phyloP scores from a whole-genome alignment of 257 asterid species.

The Solanum phureja region DNA sequence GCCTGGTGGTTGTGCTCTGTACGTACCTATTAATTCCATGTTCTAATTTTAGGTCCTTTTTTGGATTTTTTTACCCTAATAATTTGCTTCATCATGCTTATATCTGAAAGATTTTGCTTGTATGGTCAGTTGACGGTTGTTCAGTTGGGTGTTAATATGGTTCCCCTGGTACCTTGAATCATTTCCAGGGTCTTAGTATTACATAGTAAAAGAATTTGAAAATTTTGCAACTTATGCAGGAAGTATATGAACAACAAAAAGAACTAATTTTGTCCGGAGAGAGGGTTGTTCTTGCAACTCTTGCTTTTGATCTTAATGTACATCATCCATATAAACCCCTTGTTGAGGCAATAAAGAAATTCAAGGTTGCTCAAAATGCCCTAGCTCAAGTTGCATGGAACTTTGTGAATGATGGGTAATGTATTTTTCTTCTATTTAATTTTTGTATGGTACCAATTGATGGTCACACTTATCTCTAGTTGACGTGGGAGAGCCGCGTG shows the following conservation, averaged over 20 bases:
- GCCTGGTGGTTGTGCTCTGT: not conserved
- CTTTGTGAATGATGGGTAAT: constrained; percentile 96
- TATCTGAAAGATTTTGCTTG: not conserved
- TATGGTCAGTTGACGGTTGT: not conserved
- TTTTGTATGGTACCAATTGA: constrained; percentile 22
- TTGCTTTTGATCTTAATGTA: constrained; percentile 76
- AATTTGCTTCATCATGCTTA: not conserved
- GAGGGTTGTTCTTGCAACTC: constrained; percentile 85
- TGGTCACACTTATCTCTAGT: constrained; percentile 36
- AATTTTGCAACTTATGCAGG: constrained; percentile 39
- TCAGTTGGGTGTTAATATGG: not conserved
- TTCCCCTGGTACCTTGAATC: not conserved
- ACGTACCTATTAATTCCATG: not conserved
- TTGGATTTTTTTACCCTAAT: not conserved
- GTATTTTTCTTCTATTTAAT: constrained; percentile 19
- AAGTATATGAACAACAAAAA: constrained; percentile 85
- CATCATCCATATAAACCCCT: constrained; percentile 94
- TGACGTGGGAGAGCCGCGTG: constrained; percentile 61
- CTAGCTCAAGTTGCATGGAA: constrained; percentile 99
- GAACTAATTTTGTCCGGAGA: constrained; percentile 76
- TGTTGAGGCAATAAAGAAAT: constrained; percentile 83
- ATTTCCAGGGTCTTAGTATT: not conserved
- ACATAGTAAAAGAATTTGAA: not conserved
- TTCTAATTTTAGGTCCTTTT: not conserved
- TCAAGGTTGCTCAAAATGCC: constrained; percentile 87